These are phyloP conservation scores for Aspergillus sp. DNA, from an alignment of 2,329 filamentous ascomycete species.

Conservation along the genomic window DNA sequence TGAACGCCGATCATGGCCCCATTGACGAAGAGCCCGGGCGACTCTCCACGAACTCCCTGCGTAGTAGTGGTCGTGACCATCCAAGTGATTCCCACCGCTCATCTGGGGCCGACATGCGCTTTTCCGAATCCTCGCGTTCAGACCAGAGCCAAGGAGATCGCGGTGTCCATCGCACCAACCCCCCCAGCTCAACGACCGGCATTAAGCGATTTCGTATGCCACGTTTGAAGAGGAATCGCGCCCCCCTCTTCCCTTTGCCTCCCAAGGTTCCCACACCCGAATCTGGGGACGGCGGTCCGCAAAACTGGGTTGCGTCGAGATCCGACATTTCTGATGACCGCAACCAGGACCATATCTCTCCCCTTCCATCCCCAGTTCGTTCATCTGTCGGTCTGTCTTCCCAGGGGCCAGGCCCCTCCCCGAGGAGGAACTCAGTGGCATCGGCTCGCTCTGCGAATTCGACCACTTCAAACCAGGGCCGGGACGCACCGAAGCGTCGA, in stretches of 20 bases:
- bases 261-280: constrained; percentile 47
- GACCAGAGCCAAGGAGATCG: constrained; percentile 70
- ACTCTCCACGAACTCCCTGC: constrained; percentile 39
- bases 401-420: constrained; percentile 39
- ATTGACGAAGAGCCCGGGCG: constrained; percentile 53
- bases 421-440: constrained; percentile 51
- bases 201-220: constrained; percentile 74
- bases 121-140: constrained; percentile 82
- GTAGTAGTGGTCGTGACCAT: constrained; percentile 47
- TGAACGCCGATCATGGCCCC: constrained; percentile 23
- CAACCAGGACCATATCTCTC: constrained; percentile 28
- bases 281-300: constrained; percentile 8
- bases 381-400: constrained; percentile 43
- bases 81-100: constrained; percentile 53
- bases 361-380: constrained; percentile 41
- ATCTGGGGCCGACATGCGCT: constrained; percentile 53
- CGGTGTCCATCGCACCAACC: constrained; percentile 49
- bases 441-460: constrained; percentile 58
- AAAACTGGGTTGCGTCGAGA: constrained; percentile 9
- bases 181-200: constrained; percentile 52
- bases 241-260: constrained; percentile 78
- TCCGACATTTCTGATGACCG: constrained; percentile 18
- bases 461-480: constrained; percentile 45
- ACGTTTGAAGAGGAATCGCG: constrained; percentile 65
- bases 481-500: constrained; percentile 47